Evolutionary conservation across 345 rosid genomes (phyloP), one percentile per base, ranked within the genome.

Genomic region (Boechera stricta): DNA sequence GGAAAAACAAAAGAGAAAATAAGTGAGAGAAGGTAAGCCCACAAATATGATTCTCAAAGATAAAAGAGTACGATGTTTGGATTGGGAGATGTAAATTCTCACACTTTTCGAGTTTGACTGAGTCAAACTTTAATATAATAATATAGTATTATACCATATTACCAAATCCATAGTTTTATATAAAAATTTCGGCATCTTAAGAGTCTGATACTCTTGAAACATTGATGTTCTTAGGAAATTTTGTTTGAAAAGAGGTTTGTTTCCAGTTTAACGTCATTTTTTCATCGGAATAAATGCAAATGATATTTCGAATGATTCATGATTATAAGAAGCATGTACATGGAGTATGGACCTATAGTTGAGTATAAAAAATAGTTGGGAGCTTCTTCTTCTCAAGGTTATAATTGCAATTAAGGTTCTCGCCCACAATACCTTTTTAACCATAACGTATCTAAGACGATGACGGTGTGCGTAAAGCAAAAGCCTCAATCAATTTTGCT

Each of bases 391-490:
- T 13, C 16, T 13, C 9, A 35, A 33, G 36, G 26, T 48, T 33
- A 32, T 48, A 35, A 9, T 58, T 60, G n/a, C 49, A 48, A 3
- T 35, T 48, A 5, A 48, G 61, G 15, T 26, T 72, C 51, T 47
- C 35, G 7, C 12, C 66, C 65, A 70, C 68, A n/a, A 36, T 28
- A 10, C 29, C 10, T 42, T 32, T 16, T 32, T 10, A 49, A 72
- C 41, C 31, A 52, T 26, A 52, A 52, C 69, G 62, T 73, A 39
- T 16, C 10, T 62, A 36, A 73, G 62, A 64, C 36, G 56, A 64
- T 53, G 56, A 74, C 28, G 55, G 71, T 44, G 56, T 74, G 65
- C 77, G 72, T 64, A 8, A 55, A 42, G 64, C 57, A 32, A 74
- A 74, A 64, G 64, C 71, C 71, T 64, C 57, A 16, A 44, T 64